phyloP scores from a whole-genome alignment of 1,284 basidiomycete genomes.

The Rhodotorula glutinis region DNA sequence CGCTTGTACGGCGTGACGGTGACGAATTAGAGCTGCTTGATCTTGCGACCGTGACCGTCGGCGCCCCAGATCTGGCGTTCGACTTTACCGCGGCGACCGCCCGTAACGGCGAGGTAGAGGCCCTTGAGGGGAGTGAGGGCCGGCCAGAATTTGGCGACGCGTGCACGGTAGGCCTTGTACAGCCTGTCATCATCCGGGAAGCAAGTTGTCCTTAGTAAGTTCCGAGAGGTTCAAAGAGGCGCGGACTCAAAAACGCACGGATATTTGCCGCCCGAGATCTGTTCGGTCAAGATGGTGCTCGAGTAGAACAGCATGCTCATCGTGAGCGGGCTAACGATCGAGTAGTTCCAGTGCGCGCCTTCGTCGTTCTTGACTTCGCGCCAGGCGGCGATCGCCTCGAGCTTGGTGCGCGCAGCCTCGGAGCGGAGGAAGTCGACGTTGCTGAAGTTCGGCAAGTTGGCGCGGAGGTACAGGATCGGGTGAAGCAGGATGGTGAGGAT shows the following conservation, averaged over 20 bases:
- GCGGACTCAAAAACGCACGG: conserved; percentile 32
- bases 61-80: conserved; percentile 21
- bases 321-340: conserved; percentile 28
- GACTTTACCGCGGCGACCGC: conserved; percentile 1
- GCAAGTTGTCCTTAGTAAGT: too few species aligned
- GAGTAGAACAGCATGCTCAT: conserved; percentile 36
- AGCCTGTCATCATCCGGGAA: conserved; percentile 18
- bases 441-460: background rate
- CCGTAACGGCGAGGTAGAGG: conserved; percentile 18
- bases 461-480: conserved; percentile 2
- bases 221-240: background rate
- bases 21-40: background rate
- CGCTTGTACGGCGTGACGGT: too few species aligned
- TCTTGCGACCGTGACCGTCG: background rate
- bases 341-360: conserved; percentile 37
- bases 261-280: conserved; percentile 35
- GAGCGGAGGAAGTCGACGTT: background rate
- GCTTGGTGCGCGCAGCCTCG: background rate
- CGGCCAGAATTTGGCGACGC: conserved; percentile 42
- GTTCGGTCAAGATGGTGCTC: conserved; percentile 33
- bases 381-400: background rate
- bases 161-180: conserved; percentile 39
- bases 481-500: conserved; percentile 2
- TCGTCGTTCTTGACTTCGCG: conserved; percentile 12
- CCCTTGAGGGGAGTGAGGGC: conserved; percentile 27